These are phyloP conservation scores for Cryptococcus amylolentus DNA, from an alignment of 1,284 basidiomycete genomes.

Conservation along the genomic window DNA sequence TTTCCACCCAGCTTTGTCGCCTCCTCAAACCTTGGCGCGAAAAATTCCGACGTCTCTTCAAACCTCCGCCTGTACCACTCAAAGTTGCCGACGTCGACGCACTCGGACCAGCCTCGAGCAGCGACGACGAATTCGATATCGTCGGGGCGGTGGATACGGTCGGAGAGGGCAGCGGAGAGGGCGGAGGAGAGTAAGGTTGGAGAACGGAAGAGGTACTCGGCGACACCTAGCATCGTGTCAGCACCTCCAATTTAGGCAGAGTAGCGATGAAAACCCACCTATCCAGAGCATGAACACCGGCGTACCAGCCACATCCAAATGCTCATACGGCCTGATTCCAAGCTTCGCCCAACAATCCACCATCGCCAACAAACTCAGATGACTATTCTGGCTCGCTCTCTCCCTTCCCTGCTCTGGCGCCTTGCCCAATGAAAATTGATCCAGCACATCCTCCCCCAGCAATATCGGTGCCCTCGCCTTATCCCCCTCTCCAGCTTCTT, in stretches of 20 bases:
- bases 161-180: constrained; percentile 70
- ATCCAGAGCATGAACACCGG: constrained; percentile 97
- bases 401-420: constrained; percentile 36
- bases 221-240: constrained; percentile 60
- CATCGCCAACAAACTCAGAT: constrained; percentile 94
- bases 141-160: constrained; percentile 77
- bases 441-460: constrained; percentile 78
- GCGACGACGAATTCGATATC: constrained; percentile 94
- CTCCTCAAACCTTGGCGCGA: constrained; percentile 82
- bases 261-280: constrained; percentile 44
- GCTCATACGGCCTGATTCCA: constrained; percentile 81
- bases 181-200: constrained; percentile 63
- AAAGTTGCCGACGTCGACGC: constrained; percentile 87
- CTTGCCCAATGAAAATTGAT: constrained; percentile 78
- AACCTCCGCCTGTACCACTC: constrained; percentile 82
- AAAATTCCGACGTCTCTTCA: constrained; percentile 72
- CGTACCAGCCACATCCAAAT: constrained; percentile 90
- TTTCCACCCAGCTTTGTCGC: constrained; percentile 74
- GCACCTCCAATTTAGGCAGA: background rate
- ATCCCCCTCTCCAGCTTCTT: constrained; percentile 20
- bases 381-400: constrained; percentile 63
- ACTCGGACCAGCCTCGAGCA: constrained; percentile 94
- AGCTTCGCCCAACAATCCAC: constrained; percentile 96
- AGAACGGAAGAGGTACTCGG: constrained; percentile 86
- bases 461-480: constrained; percentile 62